Conservation (phyloP, 73 alveolate genomes). For the Stentor coeruleus region DNA sequence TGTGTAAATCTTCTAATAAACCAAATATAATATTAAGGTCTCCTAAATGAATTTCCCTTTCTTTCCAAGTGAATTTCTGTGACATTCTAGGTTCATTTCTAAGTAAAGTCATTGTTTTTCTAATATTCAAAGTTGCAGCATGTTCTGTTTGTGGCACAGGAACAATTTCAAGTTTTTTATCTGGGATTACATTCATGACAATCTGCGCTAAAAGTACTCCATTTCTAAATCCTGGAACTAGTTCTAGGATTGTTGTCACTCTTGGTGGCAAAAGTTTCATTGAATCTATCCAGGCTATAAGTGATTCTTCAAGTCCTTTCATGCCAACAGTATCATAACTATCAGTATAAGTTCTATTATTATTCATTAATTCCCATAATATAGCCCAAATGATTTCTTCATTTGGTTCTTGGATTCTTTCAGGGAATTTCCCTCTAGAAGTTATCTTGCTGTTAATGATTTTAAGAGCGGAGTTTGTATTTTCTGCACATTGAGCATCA, state of each 20-base stretch:
- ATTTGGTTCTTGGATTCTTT: neutral
- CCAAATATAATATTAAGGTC: neutral
- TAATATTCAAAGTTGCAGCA: neutral
- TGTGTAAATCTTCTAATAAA: neutral
- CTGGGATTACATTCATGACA: neutral
- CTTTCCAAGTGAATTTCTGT: neutral
- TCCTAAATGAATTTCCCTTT: conserved; percentile 5
- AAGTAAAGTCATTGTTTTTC: neutral
- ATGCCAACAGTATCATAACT: neutral
- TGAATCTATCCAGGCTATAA: neutral
- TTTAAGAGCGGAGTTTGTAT: neutral
- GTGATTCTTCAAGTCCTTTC: neutral
- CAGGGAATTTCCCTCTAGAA: neutral
- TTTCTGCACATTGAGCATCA: neutral
- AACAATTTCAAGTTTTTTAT: neutral
- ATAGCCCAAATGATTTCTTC: conserved; percentile 4
- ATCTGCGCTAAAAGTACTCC: neutral
- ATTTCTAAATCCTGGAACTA: neutral
- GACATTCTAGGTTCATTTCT: neutral
- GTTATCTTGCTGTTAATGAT: neutral
- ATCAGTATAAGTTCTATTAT: neutral
- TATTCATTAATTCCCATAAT: neutral
- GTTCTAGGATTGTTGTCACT: neutral
- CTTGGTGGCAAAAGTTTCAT: neutral
- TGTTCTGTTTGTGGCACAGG: neutral